Evolutionary conservation across 2,329 filamentous ascomycete genomes (phyloP).

Genomic region (Dichotomopilus funicola): DNA sequence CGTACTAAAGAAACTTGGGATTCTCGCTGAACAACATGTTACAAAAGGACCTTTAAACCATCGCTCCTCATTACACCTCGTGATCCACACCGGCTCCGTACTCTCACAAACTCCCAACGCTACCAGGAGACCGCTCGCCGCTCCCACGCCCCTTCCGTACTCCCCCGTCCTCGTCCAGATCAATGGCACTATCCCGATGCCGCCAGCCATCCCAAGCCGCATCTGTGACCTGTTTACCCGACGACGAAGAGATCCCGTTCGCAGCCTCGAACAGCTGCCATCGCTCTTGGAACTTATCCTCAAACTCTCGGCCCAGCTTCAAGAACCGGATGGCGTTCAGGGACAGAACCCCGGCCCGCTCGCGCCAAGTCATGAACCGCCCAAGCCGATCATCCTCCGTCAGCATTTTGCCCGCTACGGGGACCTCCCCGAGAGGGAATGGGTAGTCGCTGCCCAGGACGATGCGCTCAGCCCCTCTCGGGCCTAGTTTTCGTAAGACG

Average conservation of each 20-base stretch:
- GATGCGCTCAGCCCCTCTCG: constrained; percentile 24
- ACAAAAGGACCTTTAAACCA: no score
- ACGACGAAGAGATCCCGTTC: not conserved
- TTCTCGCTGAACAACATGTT: not conserved
- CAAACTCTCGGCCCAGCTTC: constrained; percentile 25
- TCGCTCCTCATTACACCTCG: not conserved
- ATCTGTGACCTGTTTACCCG: not conserved
- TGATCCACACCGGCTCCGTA: no score
- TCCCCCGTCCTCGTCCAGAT: constrained; percentile 4
- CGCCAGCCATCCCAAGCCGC: constrained; percentile 4
- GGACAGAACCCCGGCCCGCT: constrained; percentile 28
- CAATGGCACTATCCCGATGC: constrained; percentile 12
- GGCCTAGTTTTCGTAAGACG: constrained; percentile 28
- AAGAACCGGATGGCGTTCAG: constrained; percentile 31
- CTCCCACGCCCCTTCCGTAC: not conserved
- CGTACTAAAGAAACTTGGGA: not conserved
- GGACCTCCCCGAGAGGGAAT: constrained; percentile 32
- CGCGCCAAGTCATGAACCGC: constrained; percentile 27
- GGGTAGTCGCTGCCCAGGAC: constrained; percentile 33
- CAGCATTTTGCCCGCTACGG: constrained; percentile 30
- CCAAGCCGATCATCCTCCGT: constrained; percentile 24
- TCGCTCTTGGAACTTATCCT: constrained; percentile 22
- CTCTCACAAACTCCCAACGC: not conserved
- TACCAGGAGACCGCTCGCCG: not conserved
- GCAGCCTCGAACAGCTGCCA: constrained; percentile 17